Evolutionary conservation across 371 early-diverging fungal genomes (phyloP), one percentile per base, ranked within the genome.

Genomic region (Sporodiniella umbellata): DNA sequence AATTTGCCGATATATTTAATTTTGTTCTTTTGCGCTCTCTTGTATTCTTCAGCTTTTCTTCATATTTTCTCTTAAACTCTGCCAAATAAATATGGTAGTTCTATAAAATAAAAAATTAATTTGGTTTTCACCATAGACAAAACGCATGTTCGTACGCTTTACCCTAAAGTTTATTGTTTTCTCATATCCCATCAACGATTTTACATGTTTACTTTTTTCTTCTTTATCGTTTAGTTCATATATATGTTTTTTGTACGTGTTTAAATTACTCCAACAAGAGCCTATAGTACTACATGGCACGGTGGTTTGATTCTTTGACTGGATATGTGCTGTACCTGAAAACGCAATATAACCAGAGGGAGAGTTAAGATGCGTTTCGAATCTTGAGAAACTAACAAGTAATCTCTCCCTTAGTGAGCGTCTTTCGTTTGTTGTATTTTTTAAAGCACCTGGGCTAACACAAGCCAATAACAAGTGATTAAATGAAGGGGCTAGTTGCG

Each of bases 281-380:
- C 79, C 81, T 1, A 78, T 69, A 7, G 68, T 48, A 23, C 75
- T 74, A 17, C 75, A 0, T 69, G 59, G 64, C 78, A 80, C 0
- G 69, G 45, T 51, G 76, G 51, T 31, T 64, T 66, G 58, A 18
- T 65, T 61, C 23, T 72, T 66, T 0, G 71, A 51, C 19, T 75
- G 62, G 15, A 58, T 51, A 0, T 80, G 63, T 18, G 72, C 68
- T 25, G 69, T 53, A 42, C 74, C 74, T 7, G 80, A 70, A 47
- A 78, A 78, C 69, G 72, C 70, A 18, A 81, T 71, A 51, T 81
- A 81, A 8, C 80, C 81, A 7, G 81, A 80, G 3, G 68, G 64
- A 0, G 66, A 59, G 39, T 78, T 79, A 7, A 80, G 76, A 48
- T 78, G 30, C 10, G 7, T 28, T 28, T 28, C 10, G 30, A 7